These are phyloP conservation scores for Schizochytrium sp. DNA, from an alignment of 108 stramenopile species.

Conservation along the genomic window DNA sequence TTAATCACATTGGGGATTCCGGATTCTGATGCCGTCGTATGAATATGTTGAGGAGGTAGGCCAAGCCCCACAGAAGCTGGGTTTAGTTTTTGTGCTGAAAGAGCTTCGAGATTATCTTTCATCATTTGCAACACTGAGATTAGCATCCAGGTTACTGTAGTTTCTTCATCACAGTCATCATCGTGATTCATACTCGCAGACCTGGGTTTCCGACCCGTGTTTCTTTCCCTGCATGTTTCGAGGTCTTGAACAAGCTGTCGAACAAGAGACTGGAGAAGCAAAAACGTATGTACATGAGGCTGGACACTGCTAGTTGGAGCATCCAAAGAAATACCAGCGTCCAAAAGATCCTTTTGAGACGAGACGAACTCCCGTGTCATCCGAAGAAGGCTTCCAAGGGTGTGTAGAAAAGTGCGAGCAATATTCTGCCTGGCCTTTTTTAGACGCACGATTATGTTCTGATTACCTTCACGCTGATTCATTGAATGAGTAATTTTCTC, in stretches of 20 bases:
- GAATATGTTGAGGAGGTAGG: not conserved
- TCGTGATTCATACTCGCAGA: not conserved
- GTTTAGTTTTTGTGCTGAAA: not conserved
- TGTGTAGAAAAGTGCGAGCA: not conserved
- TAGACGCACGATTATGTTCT: too few species aligned
- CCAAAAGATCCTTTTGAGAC: not conserved
- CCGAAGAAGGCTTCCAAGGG: not conserved
- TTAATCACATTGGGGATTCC: slow-evolving; percentile 1
- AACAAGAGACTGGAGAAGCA: not conserved
- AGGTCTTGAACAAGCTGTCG: not conserved
- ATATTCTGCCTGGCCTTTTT: not conserved
- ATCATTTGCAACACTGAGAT: not conserved
- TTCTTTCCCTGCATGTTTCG: too few species aligned
- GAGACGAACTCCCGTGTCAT: not conserved
- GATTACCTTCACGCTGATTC: too few species aligned
- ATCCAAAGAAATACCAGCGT: not conserved
- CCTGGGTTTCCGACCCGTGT: too few species aligned
- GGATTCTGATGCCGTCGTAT: not conserved
- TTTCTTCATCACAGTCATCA: not conserved
- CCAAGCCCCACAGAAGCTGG: slow-evolving; percentile 24
- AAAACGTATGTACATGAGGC: slow-evolving; percentile 9
- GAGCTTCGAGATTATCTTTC: slow-evolving; percentile 16
- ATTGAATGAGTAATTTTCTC: too few species aligned
- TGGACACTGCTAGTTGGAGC: not conserved
- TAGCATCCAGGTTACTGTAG: slow-evolving; percentile 16